phyloP scores from a whole-genome alignment of 345 rosid genomes.

The Carallia pectinifolia region DNA sequence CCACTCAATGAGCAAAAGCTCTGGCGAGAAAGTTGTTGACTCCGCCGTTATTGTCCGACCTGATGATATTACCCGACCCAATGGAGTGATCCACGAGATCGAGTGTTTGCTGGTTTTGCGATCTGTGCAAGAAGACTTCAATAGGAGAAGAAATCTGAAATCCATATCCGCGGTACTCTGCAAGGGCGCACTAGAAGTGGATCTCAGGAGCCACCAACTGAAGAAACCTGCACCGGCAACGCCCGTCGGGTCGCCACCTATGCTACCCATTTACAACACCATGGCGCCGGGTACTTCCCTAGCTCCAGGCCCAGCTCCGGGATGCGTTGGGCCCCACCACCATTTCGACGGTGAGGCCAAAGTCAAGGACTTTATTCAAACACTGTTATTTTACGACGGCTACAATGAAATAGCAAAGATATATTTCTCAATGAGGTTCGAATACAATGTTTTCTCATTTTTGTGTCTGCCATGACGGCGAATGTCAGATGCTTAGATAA shows the following conservation, averaged over 20 bases:
- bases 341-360: no score
- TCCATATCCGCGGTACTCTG: constrained; percentile 19
- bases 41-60: constrained; percentile 42
- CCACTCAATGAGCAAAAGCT: constrained; percentile 35
- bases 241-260: constrained; percentile 69
- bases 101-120: constrained; percentile 31
- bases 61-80: constrained; percentile 55
- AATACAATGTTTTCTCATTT: no score
- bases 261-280: constrained; percentile 77
- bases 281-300: constrained; percentile 92
- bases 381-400: constrained; percentile 68
- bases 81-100: constrained; percentile 73
- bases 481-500: no score
- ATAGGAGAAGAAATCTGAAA: no score
- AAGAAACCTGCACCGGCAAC: constrained; percentile 54
- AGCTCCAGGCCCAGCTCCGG: constrained; percentile 24
- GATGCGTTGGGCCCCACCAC: no score
- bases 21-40: constrained; percentile 39
- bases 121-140: no score
- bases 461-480: no score
- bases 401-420: constrained; percentile 82
- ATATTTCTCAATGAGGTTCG: no score
- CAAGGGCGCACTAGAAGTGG: constrained; percentile 69
- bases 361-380: no score
- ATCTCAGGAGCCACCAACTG: constrained; percentile 61